phyloP scores from a whole-genome alignment of 2,329 filamentous ascomycete genomes.

The Neonectria punicea region DNA sequence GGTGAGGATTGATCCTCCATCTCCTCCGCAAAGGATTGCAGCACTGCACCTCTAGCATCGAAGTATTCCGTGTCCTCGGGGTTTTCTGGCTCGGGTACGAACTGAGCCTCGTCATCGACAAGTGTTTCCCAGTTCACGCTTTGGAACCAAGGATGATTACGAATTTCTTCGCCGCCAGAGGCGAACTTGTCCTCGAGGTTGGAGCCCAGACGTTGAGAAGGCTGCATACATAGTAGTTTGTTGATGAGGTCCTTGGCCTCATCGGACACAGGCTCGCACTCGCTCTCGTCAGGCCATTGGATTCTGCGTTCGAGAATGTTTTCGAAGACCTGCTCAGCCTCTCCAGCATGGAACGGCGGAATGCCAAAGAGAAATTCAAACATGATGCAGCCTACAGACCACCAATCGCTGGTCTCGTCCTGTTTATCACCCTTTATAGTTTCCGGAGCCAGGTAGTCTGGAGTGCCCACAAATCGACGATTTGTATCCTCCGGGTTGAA shows the following conservation, averaged over 20 bases:
- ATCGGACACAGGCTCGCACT: conserved; percentile 77
- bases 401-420: conserved; percentile 99
- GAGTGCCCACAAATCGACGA: conserved; percentile 93
- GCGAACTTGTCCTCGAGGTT: conserved; percentile 85
- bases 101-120: conserved; percentile 94
- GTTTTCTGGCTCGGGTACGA: conserved; percentile 91
- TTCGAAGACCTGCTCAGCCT: conserved; percentile 94
- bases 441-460: conserved; percentile 95
- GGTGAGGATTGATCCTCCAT: conserved; percentile 89
- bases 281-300: conserved; percentile 88
- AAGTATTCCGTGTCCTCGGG: conserved; percentile 99
- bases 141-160: conserved; percentile 87
- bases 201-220: conserved; percentile 82
- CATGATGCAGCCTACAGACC: conserved; percentile 98
- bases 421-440: conserved; percentile 96
- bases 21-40: conserved; percentile 93
- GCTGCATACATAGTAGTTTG: conserved; percentile 86
- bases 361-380: conserved; percentile 96
- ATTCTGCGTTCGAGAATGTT: conserved; percentile 93
- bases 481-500: conserved; percentile 96
- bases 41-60: conserved; percentile 87
- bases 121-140: conserved; percentile 90
- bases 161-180: conserved; percentile 91
- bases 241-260: conserved; percentile 97
- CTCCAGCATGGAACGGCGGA: conserved; percentile 90